These are phyloP conservation scores for Clonostachys byssicola DNA, from an alignment of 2,329 filamentous ascomycete species.

Conservation along the genomic window DNA sequence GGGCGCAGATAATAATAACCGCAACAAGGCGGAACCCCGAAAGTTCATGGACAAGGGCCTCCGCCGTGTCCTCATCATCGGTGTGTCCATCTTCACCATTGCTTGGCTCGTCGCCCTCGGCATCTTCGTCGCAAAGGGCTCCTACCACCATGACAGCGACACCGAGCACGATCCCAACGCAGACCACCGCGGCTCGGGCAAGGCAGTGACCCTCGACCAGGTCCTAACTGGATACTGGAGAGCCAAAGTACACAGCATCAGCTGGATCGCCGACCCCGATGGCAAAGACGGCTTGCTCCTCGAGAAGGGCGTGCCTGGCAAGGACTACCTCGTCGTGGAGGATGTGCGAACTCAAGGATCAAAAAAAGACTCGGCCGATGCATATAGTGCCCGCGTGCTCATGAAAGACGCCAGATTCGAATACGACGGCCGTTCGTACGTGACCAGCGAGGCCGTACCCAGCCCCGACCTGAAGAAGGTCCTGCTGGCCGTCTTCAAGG, in stretches of 20 bases:
- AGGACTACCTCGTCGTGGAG: constrained; percentile 80
- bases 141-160: constrained; percentile 60
- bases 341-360: constrained; percentile 57
- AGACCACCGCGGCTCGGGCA: constrained; percentile 60
- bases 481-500: constrained; percentile 67
- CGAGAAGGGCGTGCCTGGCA: constrained; percentile 59
- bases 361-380: constrained; percentile 20
- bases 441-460: constrained; percentile 63
- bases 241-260: constrained; percentile 60
- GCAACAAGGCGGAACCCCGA: constrained; percentile 12
- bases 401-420: constrained; percentile 67
- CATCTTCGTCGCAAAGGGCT: constrained; percentile 60
- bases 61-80: constrained; percentile 57
- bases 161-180: constrained; percentile 66
- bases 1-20: constrained; percentile 19
- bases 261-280: constrained; percentile 71
- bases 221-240: constrained; percentile 64
- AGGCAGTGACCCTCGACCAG: constrained; percentile 70
- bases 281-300: constrained; percentile 84
- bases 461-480: constrained; percentile 85
- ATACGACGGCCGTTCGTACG: constrained; percentile 49
- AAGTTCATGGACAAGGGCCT: constrained; percentile 63
- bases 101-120: constrained; percentile 67
- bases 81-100: constrained; percentile 55
- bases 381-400: constrained; percentile 50